Conservation (phyloP, 805 yeast species). For the Saturnispora sekii region DNA sequence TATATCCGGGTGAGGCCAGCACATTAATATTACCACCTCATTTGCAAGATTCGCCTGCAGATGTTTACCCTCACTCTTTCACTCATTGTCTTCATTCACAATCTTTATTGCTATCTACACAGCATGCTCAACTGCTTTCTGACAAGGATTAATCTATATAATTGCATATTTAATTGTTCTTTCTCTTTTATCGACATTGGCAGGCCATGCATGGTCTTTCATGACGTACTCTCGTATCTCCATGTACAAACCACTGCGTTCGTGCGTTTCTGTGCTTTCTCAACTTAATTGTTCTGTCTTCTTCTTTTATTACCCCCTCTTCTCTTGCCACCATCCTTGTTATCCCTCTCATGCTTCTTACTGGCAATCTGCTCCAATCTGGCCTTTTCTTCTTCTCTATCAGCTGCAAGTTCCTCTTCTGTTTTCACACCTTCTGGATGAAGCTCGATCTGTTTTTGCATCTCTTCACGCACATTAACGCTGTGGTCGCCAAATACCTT, state of each 20-base stretch:
- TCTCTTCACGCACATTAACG: constrained; percentile 30
- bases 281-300: neutral
- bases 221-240: too few species aligned
- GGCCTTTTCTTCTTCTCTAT: constrained; percentile 1
- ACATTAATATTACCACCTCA: too few species aligned
- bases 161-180: neutral
- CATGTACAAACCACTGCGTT: too few species aligned
- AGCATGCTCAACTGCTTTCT: too few species aligned
- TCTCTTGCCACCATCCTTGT: neutral
- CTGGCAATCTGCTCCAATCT: constrained; percentile 6
- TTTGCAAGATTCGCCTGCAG: too few species aligned
- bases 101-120: too few species aligned
- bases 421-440: constrained; percentile 9
- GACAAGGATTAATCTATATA: too few species aligned
- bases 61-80: too few species aligned
- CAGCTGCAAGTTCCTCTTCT: constrained; percentile 4
- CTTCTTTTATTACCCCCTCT: constrained; percentile 1
- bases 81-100: too few species aligned
- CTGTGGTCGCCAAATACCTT: constrained; percentile 39
- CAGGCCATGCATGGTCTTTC: too few species aligned
- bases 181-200: neutral
- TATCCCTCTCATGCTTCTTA: neutral
- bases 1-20: too few species aligned
- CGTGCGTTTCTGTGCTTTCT: too few species aligned
- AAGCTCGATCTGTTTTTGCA: constrained; percentile 23